These are phyloP conservation scores for Penicillium psychrosexuale DNA, from an alignment of 2,329 filamentous ascomycete genomes.

Conservation along the genomic window DNA sequence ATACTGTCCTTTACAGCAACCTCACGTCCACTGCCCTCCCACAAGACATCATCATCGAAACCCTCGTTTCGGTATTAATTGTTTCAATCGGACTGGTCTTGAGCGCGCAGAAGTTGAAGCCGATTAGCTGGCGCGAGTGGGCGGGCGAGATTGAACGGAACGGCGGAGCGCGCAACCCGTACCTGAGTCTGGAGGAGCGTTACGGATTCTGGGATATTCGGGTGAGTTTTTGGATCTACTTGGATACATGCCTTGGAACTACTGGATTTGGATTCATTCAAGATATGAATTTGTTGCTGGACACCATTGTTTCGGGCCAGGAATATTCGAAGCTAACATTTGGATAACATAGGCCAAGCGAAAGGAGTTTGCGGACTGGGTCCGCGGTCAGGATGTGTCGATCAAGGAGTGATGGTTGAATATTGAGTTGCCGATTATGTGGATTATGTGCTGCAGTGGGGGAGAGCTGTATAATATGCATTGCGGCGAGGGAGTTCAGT, in stretches of 20 bases:
- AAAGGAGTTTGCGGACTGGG: slow-evolving; percentile 76
- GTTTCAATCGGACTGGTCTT: slow-evolving; percentile 80
- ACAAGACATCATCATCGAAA: slow-evolving; percentile 83
- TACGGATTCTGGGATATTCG: slow-evolving; percentile 86
- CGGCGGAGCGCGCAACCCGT: slow-evolving; percentile 71
- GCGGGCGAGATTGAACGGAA: slow-evolving; percentile 68
- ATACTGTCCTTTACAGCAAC: slow-evolving; percentile 68
- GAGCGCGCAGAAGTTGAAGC: slow-evolving; percentile 72
- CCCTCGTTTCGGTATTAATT: slow-evolving; percentile 73
- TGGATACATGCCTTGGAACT: not conserved
- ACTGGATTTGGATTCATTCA: not conserved
- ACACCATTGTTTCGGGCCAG: not conserved
- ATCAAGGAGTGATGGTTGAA: slow-evolving; percentile 23
- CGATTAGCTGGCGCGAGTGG: slow-evolving; percentile 82
- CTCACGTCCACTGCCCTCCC: slow-evolving; percentile 59
- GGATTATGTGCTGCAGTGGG: slow-evolving; percentile 1
- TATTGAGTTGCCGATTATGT: not conserved
- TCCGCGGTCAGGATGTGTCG: slow-evolving; percentile 42
- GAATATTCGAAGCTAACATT: slow-evolving; percentile 11
- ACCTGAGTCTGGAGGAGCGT: slow-evolving; percentile 71
- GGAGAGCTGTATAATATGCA: slow-evolving; percentile 20
- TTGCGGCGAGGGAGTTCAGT: slow-evolving; percentile 15
- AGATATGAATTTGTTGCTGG: not conserved
- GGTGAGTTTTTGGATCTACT: slow-evolving; percentile 45
- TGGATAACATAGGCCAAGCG: slow-evolving; percentile 53